Conservation (phyloP, 2,329 filamentous ascomycete species). For the Uncinocarpus reesii region DNA sequence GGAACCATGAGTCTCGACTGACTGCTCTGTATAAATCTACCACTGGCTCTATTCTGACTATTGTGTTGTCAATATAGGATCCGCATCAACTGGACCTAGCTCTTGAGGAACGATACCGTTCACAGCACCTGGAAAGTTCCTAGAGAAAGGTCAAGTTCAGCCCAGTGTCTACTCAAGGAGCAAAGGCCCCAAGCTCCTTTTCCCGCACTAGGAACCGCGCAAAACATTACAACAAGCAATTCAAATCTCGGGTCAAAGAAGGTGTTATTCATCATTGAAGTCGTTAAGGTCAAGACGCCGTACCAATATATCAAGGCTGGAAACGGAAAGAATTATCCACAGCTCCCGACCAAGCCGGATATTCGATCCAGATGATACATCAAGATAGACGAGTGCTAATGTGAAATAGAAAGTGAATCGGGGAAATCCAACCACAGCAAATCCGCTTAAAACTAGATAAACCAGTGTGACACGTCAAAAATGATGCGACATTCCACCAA, state of each 20-base stretch:
- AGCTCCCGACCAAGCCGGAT: not conserved
- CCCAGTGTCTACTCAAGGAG: no score
- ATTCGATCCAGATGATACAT: conserved; percentile 5
- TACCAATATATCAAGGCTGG: not conserved
- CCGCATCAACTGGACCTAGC: no score
- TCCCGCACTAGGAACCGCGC: no score
- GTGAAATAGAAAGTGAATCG: not conserved
- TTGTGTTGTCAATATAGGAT: no score
- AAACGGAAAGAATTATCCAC: conserved; percentile 7
- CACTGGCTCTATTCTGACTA: no score
- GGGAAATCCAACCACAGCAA: conserved; percentile 18
- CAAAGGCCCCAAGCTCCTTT: no score
- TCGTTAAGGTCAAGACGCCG: not conserved
- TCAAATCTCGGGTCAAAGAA: conserved; percentile 4
- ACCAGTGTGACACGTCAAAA: conserved; percentile 11
- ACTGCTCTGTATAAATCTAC: no score
- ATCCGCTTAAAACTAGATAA: conserved; percentile 8
- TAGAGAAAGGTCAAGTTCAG: no score
- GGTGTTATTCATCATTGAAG: conserved; percentile 15
- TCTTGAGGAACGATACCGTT: no score
- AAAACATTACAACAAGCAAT: no score
- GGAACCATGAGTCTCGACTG: no score
- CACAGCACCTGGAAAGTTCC: no score
- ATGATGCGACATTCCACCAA: not conserved
- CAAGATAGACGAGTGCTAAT: conserved; percentile 6